A percentile compares a stretch with the other conserved stretches of the same genome.
Conservation (phyloP, 2,329 filamentous ascomycete species). For the Nectriaceae sp. region DNA sequence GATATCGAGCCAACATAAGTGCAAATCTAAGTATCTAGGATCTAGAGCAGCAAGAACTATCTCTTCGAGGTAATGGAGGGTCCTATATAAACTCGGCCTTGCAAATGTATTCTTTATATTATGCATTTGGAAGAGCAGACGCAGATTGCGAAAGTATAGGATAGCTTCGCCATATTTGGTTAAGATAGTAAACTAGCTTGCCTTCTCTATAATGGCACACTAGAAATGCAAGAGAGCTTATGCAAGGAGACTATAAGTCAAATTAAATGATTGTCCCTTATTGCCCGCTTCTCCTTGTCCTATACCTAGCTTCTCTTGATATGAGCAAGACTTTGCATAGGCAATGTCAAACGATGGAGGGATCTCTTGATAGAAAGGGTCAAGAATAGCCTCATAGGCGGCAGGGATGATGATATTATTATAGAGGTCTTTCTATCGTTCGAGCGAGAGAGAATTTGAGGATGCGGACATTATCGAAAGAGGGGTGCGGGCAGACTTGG, state of each 20-base stretch:
- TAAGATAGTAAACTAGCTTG: neutral
- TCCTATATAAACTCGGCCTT: neutral
- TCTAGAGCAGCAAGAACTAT: slow-evolving; percentile 1
- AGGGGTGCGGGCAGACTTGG: neutral
- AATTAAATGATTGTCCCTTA: slow-evolving; percentile 1
- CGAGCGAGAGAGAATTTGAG: neutral
- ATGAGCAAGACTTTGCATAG: neutral
- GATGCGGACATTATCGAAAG: neutral
- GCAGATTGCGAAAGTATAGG: neutral
- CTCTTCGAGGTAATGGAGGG: neutral
- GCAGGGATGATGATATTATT: neutral
- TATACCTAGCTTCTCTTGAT: slow-evolving; percentile 3
- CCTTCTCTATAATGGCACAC: neutral
- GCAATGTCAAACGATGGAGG: neutral
- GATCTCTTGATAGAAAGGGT: neutral
- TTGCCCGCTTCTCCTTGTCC: neutral
- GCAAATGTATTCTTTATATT: neutral
- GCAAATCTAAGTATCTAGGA: neutral
- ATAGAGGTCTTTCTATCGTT: neutral
- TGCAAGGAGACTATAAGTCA: slow-evolving; percentile 1
- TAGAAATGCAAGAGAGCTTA: neutral
- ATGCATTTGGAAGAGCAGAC: neutral
- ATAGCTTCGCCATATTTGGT: neutral
- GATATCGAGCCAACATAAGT: neutral
- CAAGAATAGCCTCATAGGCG: neutral